Base-by-base conservation (phyloP, 2,329 filamentous ascomycete species). In the Zasmidium cellare region DNA sequence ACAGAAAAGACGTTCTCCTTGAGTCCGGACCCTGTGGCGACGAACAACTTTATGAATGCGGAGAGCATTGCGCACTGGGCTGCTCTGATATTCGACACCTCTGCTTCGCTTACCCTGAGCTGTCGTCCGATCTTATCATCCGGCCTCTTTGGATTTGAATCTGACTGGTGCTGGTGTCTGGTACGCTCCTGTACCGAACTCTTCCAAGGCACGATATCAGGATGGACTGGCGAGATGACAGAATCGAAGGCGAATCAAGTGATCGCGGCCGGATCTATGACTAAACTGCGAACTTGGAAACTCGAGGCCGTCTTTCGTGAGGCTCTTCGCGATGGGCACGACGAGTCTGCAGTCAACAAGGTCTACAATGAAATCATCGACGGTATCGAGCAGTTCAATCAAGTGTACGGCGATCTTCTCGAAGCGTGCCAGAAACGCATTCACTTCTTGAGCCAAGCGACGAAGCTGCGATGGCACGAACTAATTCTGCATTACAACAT, bases 31-130 rank as follows among this genome's bases (percentile, higher is more conserved):
- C 52, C 52, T 18, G 18, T 51, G 51, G 38, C 52, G 3, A 55
- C 56, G 3, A 56, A 49, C 16, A 60, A 54, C 51, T 60, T 60
- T 28, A 50, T 60, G 9, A 53, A 50, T 35, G 57, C 53, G 9
- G 57, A 60, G 20, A 60, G 51, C 24, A 56, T 57, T 31, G 57
- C 54, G 11, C 57, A 60, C 44, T 60, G 57, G 53, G 57, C 57
- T 18, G 50, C 57, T n/a, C 46, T 57, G 20, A 57, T 47, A 1
- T 60, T 51, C 19, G 57, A 60, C 38, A 57, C 57, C 9, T 60
- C 57, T 16, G 53, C 55, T 6, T 57, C 53, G 9, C 25, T 60
- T 22, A 60, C 53, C 3, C 24, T 57, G 23, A 60, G 54, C 19
- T 51, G 53, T 5, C 50, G 53, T 41, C 57, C 57, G 1, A 50